phyloP scores from a whole-genome alignment of 768 basidiomycete species.

The Suillus hirtellus region DNA sequence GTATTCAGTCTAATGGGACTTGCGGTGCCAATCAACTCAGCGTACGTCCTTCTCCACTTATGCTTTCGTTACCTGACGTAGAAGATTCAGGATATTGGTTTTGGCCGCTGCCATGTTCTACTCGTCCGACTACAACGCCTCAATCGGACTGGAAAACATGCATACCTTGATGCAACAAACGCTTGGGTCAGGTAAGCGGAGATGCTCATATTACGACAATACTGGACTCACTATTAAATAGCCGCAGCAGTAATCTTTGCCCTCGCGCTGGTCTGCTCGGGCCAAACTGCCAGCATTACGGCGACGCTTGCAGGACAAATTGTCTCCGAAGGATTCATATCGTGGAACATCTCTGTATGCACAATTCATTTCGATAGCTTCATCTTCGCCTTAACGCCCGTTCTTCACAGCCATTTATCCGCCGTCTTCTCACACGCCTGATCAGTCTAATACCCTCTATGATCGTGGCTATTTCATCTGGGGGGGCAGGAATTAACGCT shows the following conservation, averaged over 20 bases:
- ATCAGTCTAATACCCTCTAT: conserved; percentile 47
- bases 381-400: not conserved
- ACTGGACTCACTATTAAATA: conserved; percentile 7
- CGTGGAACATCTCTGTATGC: conserved; percentile 44
- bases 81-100: conserved; percentile 36
- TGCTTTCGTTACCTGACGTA: not conserved
- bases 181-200: conserved; percentile 37
- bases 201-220: not conserved
- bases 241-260: conserved; percentile 45
- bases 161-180: conserved; percentile 39
- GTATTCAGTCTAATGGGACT: conserved; percentile 42
- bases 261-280: conserved; percentile 44
- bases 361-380: not conserved
- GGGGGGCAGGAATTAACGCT: conserved; percentile 42
- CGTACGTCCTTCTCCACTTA: conserved; percentile 18
- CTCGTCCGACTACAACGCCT: conserved; percentile 10
- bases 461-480: conserved; percentile 44
- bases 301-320: conserved; percentile 51
- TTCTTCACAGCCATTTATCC: conserved; percentile 29
- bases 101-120: conserved; percentile 28
- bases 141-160: conserved; percentile 44
- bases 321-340: conserved; percentile 49
- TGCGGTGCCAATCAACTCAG: conserved; percentile 49
- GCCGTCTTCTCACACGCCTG: conserved; percentile 45
- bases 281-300: conserved; percentile 51